Conservation (phyloP, 352 stramenopile species). For the Stephanocyclus meneghinianus region DNA sequence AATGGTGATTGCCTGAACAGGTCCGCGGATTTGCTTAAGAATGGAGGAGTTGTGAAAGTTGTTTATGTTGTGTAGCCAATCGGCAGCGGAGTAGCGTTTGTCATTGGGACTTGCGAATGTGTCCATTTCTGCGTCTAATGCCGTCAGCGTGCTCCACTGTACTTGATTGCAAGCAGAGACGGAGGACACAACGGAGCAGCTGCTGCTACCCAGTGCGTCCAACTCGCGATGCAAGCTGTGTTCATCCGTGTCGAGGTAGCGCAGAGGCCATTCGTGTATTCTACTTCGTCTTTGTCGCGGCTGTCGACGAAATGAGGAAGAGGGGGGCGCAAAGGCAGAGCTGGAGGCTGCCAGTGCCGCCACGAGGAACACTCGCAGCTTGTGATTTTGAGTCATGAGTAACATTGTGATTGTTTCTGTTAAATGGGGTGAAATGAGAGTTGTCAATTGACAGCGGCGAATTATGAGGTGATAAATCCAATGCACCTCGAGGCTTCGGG, state of each 20-base stretch:
- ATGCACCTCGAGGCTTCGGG: too few relatives aligned
- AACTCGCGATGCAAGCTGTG: neutral
- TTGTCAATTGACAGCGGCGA: neutral
- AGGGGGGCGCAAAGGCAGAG: neutral
- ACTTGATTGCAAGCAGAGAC: too few relatives aligned
- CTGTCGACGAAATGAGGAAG: neutral
- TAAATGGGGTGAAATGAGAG: neutral
- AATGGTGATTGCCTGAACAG: conserved; percentile 50
- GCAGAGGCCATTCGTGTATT: neutral
- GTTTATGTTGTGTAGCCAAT: conserved; percentile 76
- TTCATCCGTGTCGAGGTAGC: neutral
- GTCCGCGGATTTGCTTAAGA: conserved; percentile 54
- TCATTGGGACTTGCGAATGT: conserved; percentile 51
- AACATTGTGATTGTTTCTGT: neutral
- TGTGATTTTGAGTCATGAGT: neutral
- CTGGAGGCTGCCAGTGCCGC: neutral
- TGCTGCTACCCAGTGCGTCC: too few relatives aligned
- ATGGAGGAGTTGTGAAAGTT: conserved; percentile 64
- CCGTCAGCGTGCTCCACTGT: neutral
- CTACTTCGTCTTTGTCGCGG: neutral
- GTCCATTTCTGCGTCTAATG: conserved; percentile 37
- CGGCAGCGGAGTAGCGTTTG: conserved; percentile 62
- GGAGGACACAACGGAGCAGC: too few relatives aligned
- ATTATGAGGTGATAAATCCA: neutral
- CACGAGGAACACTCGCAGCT: neutral